Evolutionary conservation across 1,284 basidiomycete genomes (phyloP), one percentile per base, ranked within the genome.

Genomic region (Pseudozyma pruni): DNA sequence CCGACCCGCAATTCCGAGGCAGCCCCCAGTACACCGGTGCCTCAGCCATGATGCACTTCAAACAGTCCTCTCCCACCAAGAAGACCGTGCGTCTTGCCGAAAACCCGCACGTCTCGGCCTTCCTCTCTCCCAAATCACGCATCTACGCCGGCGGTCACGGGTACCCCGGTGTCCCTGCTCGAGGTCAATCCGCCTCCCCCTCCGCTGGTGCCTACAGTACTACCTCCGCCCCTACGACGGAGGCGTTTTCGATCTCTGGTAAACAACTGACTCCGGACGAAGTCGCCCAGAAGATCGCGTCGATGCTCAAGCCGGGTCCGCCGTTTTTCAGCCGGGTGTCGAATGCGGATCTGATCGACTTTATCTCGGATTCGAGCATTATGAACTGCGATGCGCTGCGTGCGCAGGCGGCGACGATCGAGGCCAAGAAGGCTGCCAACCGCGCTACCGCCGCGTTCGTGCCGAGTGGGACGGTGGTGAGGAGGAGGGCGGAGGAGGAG

Each of bases 281-380:
- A 44, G 62, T 75, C 5, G 74, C 73, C 1, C 56, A 68, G 22
- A 78, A 78, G 71, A 66, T 78, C 50, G 76, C 76, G 9, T 63
- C 59, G 13, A 68, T 78, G 60, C 71, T 78, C 49, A 62, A 67
- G 20, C 76, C 76, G 1, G 76, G 76, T 27, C 75, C 75, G 11
- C 76, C 76, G 2, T 78, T 78, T 49, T 78, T 74, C 53, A 60
- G 51, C n/a, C 59, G 57, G n/a, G 68, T 75, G 8, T 63, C 63
- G 11, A 76, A 74, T 39, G 66, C 72, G 10, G 75, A 75, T 31
- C 45, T 78, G 37, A 63, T 78, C 54, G 75, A 73, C 25, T 60
- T 56, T 22, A 69, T 78, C 44, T 62, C 63, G 27, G 69, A 74
- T 37, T 50, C 40, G 10, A 50, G 47, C 40, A 67, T 77, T 19